phyloP scores from a whole-genome alignment of 306 rosid species.

The Parietaria judaica region DNA sequence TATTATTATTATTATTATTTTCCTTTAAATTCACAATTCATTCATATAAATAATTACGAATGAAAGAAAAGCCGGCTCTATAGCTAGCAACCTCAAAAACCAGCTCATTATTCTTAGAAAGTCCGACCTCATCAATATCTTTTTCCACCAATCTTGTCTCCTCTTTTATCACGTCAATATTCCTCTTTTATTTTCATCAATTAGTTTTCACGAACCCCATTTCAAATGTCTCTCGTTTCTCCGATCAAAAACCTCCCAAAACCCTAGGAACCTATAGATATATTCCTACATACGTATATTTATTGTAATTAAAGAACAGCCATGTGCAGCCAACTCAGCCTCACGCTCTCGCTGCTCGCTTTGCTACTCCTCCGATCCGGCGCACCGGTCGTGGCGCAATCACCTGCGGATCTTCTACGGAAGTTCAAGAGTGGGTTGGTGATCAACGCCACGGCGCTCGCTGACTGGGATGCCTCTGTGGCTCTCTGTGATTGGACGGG shows the following conservation, averaged over 20 bases:
- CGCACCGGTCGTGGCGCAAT: slow-evolving; percentile 17
- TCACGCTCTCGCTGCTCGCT: neutral
- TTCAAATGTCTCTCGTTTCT: neutral
- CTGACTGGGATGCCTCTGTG: slow-evolving; percentile 28
- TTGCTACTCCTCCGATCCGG: neutral
- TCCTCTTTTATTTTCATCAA: neutral
- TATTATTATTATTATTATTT: neutral
- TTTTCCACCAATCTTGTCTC: neutral
- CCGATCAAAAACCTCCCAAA: neutral
- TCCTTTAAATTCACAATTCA: too few relatives aligned
- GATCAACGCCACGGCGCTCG: slow-evolving; percentile 30
- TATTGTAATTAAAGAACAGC: neutral
- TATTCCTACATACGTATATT: too few relatives aligned
- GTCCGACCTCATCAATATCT: slow-evolving; percentile 33
- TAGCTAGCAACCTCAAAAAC: neutral
- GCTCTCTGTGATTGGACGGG: slow-evolving; percentile 57
- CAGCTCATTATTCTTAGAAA: slow-evolving; percentile 42
- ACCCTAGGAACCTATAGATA: neutral
- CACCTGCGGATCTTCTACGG: slow-evolving; percentile 27
- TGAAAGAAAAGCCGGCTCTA: slow-evolving; percentile 38
- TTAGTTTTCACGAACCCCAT: neutral
- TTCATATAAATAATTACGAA: too few relatives aligned
- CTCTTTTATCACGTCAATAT: neutral
- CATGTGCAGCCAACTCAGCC: neutral
- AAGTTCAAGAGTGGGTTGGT: slow-evolving; percentile 37